Conservation (phyloP, 2,329 filamentous ascomycete species). For the Sporothrix globosa region DNA sequence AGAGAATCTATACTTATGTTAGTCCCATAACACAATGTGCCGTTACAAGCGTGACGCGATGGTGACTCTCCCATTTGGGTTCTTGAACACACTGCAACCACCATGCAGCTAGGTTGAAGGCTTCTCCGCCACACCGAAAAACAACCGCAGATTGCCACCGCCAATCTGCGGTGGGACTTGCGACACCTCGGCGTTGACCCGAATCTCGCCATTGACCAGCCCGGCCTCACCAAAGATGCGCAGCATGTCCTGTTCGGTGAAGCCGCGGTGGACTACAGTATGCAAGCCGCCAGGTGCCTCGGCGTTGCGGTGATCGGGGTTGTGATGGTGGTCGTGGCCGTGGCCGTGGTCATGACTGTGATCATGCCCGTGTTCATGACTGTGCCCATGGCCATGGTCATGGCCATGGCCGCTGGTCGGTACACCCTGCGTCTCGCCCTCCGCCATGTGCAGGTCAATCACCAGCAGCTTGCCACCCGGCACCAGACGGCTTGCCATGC, state of each 20-base stretch:
- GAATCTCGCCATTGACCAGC: slow-evolving; percentile 27
- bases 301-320: not conserved
- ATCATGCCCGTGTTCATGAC: not conserved
- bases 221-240: slow-evolving; percentile 31
- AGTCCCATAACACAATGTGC: not conserved
- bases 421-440: not conserved
- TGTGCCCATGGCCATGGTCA: not conserved
- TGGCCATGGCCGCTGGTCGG: not conserved
- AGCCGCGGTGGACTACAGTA: slow-evolving; percentile 31
- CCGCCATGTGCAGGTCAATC: slow-evolving; percentile 34
- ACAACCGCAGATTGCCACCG: slow-evolving; percentile 23
- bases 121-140: slow-evolving; percentile 30
- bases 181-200: not conserved
- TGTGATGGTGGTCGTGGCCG: not conserved
- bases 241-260: slow-evolving; percentile 33
- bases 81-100: not conserved
- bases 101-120: not conserved
- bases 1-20: not conserved
- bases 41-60: not conserved
- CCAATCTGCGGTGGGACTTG: slow-evolving; percentile 14
- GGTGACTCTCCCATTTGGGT: not conserved
- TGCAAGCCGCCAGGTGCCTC: not conserved
- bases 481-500: slow-evolving; percentile 34
- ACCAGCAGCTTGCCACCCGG: slow-evolving; percentile 36
- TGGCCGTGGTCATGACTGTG: not conserved